These are phyloP conservation scores for Globisporangium orthogonon DNA, from an alignment of 352 stramenopile species.

Conservation along the genomic window DNA sequence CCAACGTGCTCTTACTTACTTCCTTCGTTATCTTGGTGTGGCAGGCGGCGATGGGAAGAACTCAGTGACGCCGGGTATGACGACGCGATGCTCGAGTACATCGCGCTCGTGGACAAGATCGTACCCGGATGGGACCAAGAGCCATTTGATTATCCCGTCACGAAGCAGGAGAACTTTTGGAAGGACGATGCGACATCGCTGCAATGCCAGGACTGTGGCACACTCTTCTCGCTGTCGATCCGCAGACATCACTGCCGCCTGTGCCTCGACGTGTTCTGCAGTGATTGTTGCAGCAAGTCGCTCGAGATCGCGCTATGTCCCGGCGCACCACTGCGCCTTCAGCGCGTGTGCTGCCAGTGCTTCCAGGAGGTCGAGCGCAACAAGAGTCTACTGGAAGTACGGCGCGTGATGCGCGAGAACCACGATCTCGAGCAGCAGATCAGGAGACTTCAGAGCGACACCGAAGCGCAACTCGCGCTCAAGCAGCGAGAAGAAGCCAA, in stretches of 20 bases:
- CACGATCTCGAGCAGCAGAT: conserved; percentile 53
- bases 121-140: conserved; percentile 56
- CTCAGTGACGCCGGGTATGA: conserved; percentile 34
- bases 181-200: conserved; percentile 35
- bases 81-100: conserved; percentile 50
- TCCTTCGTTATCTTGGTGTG: background rate
- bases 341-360: conserved; percentile 55
- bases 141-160: conserved; percentile 40
- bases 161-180: conserved; percentile 53
- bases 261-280: conserved; percentile 70
- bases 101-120: conserved; percentile 49
- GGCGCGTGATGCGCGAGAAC: conserved; percentile 49
- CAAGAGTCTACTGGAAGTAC: conserved; percentile 41
- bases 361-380: conserved; percentile 43
- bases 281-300: conserved; percentile 31
- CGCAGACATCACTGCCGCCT: conserved; percentile 70
- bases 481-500: conserved; percentile 38
- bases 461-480: conserved; percentile 21
- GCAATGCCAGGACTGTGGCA: conserved; percentile 43
- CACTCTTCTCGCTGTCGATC: conserved; percentile 29
- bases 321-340: conserved; percentile 40
- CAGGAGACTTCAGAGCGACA: conserved; percentile 28
- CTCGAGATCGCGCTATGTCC: conserved; percentile 58
- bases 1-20: background rate
- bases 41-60: conserved; percentile 61